Evolutionary conservation across 768 basidiomycete species (phyloP).

Genomic region (Mycena indigotica): DNA sequence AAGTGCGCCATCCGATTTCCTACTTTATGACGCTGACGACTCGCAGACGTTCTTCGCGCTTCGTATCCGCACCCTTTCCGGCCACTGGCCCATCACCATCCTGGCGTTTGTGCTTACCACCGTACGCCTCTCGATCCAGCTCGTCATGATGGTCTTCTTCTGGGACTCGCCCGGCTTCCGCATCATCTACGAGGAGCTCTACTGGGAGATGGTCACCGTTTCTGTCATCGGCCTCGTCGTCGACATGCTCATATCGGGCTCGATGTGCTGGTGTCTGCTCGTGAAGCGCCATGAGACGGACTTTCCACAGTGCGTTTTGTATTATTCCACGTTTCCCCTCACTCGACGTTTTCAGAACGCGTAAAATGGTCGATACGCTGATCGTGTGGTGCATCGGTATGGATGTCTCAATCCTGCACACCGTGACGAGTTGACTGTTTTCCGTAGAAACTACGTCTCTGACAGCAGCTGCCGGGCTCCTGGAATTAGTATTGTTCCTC

Average conservation of each 20-base stretch:
- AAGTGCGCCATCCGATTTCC: no score
- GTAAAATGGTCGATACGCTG: background rate
- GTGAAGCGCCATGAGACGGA: background rate
- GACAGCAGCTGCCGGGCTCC: background rate
- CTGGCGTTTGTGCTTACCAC: background rate
- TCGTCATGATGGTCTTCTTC: background rate
- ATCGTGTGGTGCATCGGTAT: background rate
- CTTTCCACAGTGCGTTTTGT: background rate
- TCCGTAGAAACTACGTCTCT: background rate
- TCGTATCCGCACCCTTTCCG: background rate
- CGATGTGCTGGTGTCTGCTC: background rate
- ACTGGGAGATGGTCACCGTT: background rate
- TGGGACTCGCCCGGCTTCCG: background rate
- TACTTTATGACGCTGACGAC: no score
- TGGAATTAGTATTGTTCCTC: background rate
- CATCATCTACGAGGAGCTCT: background rate
- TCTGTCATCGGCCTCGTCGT: background rate
- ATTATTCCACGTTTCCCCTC: no score
- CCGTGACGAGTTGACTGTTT: background rate
- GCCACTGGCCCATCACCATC: background rate
- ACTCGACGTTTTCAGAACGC: no score
- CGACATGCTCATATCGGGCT: background rate
- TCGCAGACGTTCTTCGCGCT: background rate
- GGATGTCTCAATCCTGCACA: background rate
- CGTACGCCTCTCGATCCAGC: background rate